Evolutionary conservation across 257 asterid species (phyloP).

Genomic region (Salvia miltiorrhiza): DNA sequence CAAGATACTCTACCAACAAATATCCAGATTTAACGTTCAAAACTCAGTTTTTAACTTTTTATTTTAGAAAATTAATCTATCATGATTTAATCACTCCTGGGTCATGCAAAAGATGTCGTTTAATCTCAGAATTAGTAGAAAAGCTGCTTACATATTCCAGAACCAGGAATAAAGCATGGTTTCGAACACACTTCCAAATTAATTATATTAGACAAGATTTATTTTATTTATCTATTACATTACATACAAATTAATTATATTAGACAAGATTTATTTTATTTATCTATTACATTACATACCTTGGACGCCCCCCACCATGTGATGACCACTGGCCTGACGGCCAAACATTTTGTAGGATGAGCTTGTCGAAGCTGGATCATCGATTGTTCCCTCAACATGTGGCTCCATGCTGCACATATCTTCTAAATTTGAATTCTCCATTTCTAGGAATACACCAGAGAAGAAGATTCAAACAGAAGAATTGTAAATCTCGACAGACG

Average conservation of each 20-base stretch:
- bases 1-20: not conserved
- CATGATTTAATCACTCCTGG: not conserved
- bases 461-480: not conserved
- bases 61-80: too few relatives aligned
- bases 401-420: conserved; percentile 52
- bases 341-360: conserved; percentile 53
- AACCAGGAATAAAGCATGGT: not conserved
- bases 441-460: conserved; percentile 21
- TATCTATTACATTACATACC: conserved; percentile 49
- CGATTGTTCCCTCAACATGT: conserved; percentile 45
- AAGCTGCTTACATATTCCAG: not conserved
- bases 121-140: conserved; percentile 3
- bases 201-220: conserved; percentile 10
- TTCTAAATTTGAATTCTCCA: conserved; percentile 61
- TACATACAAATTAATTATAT: not conserved
- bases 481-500: not conserved
- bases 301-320: conserved; percentile 75
- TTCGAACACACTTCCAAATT: not conserved
- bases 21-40: not conserved
- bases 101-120: too few relatives aligned
- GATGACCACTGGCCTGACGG: conserved; percentile 58
- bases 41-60: too few relatives aligned
- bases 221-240: not conserved
- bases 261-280: conserved; percentile 1
- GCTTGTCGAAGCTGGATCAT: conserved; percentile 43